A percentile compares a stretch with the other conserved stretches of the same genome.
These are phyloP conservation scores for Lichtheimia corymbifera DNA, from an alignment of 371 early-diverging fungal genomes.

Conservation along the genomic window DNA sequence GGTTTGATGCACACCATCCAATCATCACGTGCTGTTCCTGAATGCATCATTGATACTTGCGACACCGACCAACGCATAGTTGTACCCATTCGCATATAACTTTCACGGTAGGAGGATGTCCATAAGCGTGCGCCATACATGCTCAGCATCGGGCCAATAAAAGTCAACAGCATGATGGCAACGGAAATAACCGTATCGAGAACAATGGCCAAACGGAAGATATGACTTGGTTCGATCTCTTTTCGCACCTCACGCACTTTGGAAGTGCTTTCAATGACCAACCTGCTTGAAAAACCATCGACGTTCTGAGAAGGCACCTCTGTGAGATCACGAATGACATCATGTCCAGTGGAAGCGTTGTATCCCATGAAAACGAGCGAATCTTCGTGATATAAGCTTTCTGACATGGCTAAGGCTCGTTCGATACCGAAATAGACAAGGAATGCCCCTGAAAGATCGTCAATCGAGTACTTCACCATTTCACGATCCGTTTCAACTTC, in stretches of 20 bases:
- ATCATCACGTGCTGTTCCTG: background rate
- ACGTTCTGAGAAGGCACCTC: background rate
- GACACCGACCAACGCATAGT: background rate
- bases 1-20: conserved; percentile 1
- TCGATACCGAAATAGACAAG: background rate
- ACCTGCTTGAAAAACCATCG: background rate
- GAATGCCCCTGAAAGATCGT: background rate
- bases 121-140: background rate
- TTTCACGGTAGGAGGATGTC: background rate
- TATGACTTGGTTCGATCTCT: background rate
- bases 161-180: background rate
- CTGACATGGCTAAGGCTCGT: background rate
- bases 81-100: background rate
- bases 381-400: background rate
- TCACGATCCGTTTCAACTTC: background rate
- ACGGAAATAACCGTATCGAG: background rate
- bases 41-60: conserved; percentile 3
- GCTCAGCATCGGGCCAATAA: background rate
- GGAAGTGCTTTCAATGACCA: background rate
- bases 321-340: conserved; percentile 1
- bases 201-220: background rate
- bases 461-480: background rate
- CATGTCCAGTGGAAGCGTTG: background rate
- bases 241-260: background rate
- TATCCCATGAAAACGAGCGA: background rate